Base-by-base conservation (phyloP, 495 filamentous ascomycete genomes). In the Aspergillus sparsus region DNA sequence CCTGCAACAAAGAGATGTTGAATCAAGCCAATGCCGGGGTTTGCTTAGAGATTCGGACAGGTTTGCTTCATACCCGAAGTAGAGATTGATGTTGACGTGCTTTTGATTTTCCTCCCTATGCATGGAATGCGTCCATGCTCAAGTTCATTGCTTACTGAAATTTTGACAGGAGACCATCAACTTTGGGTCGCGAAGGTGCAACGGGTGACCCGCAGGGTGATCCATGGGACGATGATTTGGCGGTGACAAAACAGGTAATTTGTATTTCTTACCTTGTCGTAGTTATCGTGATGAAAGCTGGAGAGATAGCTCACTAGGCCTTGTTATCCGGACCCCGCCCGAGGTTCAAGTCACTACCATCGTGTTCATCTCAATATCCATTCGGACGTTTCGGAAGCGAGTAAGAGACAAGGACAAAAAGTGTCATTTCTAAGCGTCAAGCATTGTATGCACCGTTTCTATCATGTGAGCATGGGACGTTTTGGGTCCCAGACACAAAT, bases 381-480 rank as follows among this genome's bases (percentile, higher is more conserved):
- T 70, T 76, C 75, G 75, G 75, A 75, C 63, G 61, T 65, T 66
- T 68, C 74, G 74, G 75, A 76, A 64, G 39, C 39, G 34, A 27
- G 39, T 16, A 55, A 32, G 16, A 58, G 41, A 46, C 35, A 49
- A 36, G 10, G 49, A 31, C 51, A 53, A 67, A 45, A 67, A 27
- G 21, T 63, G 63, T 54, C 58, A 61, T 67, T 46, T 36, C 39
- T 13, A 53, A 44, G 60, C 54, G 54, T 63, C 66, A 46, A 64
- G 63, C 52, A 33, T 33, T 45, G 54, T 58, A 60, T 58, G 62
- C 42, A 62, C 44, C 21, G 53, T 45, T 62, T 51, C 49, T 37
- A 60, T 68, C 66, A 68, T 64, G 66, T 64, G 66, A 66, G 53
- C 57, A 56, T 53, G 49, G 34, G 18, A 49, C 57, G 44, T 61